Evolutionary conservation across 2,329 filamentous ascomycete genomes (phyloP).

Genomic region (Huntiella omanensis): DNA sequence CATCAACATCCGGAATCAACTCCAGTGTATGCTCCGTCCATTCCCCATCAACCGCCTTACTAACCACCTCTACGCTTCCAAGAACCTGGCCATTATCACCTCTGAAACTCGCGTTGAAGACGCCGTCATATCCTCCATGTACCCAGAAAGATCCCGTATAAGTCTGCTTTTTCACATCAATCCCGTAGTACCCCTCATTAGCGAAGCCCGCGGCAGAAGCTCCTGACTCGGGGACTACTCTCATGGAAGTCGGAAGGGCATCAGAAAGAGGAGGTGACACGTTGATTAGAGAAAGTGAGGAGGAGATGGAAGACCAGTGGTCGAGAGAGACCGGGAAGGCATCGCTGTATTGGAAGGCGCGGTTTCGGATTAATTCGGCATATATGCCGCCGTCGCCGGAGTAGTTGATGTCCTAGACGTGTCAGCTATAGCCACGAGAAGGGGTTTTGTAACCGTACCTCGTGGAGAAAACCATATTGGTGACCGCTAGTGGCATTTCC

Average conservation of each 20-base stretch:
- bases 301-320: conserved; percentile 27
- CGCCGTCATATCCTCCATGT: conserved; percentile 27
- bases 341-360: conserved; percentile 43
- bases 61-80: conserved; percentile 28
- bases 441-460: conserved; percentile 16
- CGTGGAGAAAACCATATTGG: conserved; percentile 27
- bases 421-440: not conserved
- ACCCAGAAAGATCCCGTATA: conserved; percentile 36
- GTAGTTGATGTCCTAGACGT: conserved; percentile 39
- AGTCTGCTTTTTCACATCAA: conserved; percentile 27
- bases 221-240: conserved; percentile 20
- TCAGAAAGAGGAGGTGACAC: conserved; percentile 29
- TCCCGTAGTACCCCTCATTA: conserved; percentile 40
- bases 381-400: conserved; percentile 57
- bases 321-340: conserved; percentile 24
- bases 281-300: conserved; percentile 27
- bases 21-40: conserved; percentile 33
- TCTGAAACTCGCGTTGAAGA: conserved; percentile 28
- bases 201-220: conserved; percentile 23
- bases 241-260: conserved; percentile 32
- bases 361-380: conserved; percentile 50
- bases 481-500: conserved; percentile 26
- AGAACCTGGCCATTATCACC: conserved; percentile 27
- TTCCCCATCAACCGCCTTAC: conserved; percentile 20
- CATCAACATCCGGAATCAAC: conserved; percentile 25